Base-by-base conservation (phyloP, 768 basidiomycete genomes). In the Baorangia bicolor region DNA sequence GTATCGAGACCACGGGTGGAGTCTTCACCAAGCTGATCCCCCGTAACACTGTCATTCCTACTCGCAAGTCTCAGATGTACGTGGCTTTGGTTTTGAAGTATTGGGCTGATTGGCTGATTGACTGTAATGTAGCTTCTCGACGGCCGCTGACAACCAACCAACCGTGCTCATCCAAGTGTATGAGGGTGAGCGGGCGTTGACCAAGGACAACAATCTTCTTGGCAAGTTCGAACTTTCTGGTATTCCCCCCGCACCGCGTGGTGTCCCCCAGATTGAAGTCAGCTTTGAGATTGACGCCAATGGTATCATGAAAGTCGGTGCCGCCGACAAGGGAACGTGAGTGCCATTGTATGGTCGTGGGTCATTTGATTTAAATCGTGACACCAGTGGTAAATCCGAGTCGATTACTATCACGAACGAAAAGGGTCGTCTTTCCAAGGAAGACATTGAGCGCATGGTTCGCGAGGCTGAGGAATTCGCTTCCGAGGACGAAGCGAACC, bases 161-260 rank as follows among this genome's bases (percentile, higher is more conserved):
- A 94, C 92, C 49, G 95, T 98, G 64, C 77, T 98, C 45, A 95
- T 98, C 75, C 95, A 98, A 75, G 96, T 98, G 60, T 98, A 80
- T 73, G 95, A 98, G 81, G 95, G 95, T 74, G 95, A 98, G 78
- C 94, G 96, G 70, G 86, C 93, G 44, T 78, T 97, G 67, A 98
- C 96, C 62, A 96, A 96, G 85, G 96, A 98, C 78, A 98, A 97
- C 84, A 96, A 97, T 78, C 87, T 89, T 47, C 89, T 98, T 64
- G 95, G 96, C 77, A 94, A 94, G 73, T 98, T 97, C 73, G 94
- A 97, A 75, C 86, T 98, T 37, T 88, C 84, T 42, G 70, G 91
- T 56, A 97, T 98, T 58, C 94, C 96, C 31, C 94, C 96, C 38
- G 90, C 95, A 2, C 95, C 95, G 62, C 92, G 95, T 59, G 95